These are phyloP conservation scores for Fragaria vesca DNA, from an alignment of 306 rosid genomes.

Conservation along the genomic window DNA sequence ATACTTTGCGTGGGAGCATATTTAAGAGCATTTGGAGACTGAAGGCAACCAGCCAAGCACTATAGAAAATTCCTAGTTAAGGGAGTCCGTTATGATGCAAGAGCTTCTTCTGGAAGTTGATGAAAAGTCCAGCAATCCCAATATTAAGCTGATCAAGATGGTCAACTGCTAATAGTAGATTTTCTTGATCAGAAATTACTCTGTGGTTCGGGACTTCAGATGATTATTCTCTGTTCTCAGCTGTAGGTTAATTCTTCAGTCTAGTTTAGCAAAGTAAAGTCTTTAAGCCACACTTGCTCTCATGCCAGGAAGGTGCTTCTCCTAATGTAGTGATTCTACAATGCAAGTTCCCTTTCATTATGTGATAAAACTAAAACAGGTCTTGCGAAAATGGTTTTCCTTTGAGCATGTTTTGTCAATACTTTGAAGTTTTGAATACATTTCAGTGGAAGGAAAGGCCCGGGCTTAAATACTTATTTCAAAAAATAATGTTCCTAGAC, in stretches of 20 bases:
- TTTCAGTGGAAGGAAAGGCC: background rate
- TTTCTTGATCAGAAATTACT: background rate
- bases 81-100: background rate
- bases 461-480: background rate
- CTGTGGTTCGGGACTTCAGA: background rate
- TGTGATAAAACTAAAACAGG: too few species aligned
- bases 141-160: background rate
- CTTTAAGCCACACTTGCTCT: background rate
- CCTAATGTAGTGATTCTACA: background rate
- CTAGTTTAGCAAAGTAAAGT: background rate
- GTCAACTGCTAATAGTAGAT: background rate
- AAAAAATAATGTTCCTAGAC: background rate
- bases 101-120: background rate
- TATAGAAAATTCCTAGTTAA: background rate
- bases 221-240: background rate
- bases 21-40: background rate
- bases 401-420: background rate
- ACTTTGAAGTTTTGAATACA: background rate
- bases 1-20: background rate
- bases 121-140: background rate
- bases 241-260: background rate
- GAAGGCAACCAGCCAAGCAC: background rate
- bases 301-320: constrained; percentile 5
- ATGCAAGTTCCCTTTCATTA: background rate
- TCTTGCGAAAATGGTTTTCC: background rate